Base-by-base conservation (phyloP, 2,329 filamentous ascomycete species). In the Pestalotiopsis sp. region DNA sequence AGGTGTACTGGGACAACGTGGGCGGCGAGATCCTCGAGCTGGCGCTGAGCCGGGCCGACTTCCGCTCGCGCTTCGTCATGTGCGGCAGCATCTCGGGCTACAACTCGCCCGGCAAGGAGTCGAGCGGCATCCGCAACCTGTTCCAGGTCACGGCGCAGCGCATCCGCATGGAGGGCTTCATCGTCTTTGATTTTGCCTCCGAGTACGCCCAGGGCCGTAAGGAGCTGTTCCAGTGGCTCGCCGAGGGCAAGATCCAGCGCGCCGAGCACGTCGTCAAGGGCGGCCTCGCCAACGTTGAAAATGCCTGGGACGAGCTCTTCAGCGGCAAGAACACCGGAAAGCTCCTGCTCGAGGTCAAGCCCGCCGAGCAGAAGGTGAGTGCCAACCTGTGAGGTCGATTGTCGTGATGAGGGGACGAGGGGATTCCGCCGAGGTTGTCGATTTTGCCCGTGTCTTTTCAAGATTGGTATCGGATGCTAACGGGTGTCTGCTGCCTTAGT, bases 1-100 rank as follows among this genome's bases (percentile, higher is more conserved):
- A 89, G 78, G 84, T 91, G 6, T 91, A 86, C 77, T 91, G 87
- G 75, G 88, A 90, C 75, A 90, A 90, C 78, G 89, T 92, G 22
- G 91, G 90, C 11, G 91, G 91, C 5, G 89, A 92, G 70, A 90
- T 93, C 66, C 82, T 93, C 38, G 89, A 93, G 74, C 78, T 88
- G 70, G 90, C 89, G 58, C 82, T 94, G 52, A 80, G 78, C 3
- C 84, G 89, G n/a, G 90, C 91, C 68, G 90, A 89, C 67, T 79
- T 80, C 64, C 81, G 86, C 75, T 81, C 91, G 14, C 84, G 91
- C 40, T 91, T 94, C 76, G 88, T 91, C 71, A 91, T 91, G 79
- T 93, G 91, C 78, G 91, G 91, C 62, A 84, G 78, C 71, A 93
- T 94, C 79, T 89, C 86, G 75, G 86, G 90, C 77, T 93, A 93